Base-by-base conservation (phyloP, 148 eudicot genomes). In the Rhododendron vialii region DNA sequence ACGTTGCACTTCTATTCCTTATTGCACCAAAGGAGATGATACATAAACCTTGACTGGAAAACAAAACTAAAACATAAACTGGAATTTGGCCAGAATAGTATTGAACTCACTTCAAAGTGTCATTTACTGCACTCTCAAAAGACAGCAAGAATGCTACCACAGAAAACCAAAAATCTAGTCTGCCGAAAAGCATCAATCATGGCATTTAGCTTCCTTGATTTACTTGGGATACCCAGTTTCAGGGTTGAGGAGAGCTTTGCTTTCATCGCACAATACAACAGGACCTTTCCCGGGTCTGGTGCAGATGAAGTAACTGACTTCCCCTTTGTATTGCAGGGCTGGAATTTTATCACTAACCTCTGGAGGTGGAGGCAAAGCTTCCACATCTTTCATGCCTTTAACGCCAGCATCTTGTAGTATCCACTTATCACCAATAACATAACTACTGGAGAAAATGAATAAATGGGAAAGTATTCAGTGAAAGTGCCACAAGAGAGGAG, bases 201-300 rank as follows among this genome's bases (percentile, higher is more conserved):
- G 22, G 50, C 90, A 80, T 36, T 41, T 83, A 6, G 38, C 43
- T 5, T 26, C 69, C 80, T 78, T 76, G 43, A 59, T 84, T 95
- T 89, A 96, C 91, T 94, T 96, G 51, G 99, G 99, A 71, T 94
- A 87, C 15, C 98, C 99, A 1, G 94, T 94, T 87, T 92, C 91
- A 13, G 95, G 92, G 89, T 93, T 84, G 38, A 96, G 95, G 57
- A 96, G 96, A 84, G 99, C 91, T 81, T 89, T 91, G 78, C 84
- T 90, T 87, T 94, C 95, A 85, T 96, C 98, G 8, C 89, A 74
- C 26, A 95, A 88, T 65, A 96, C 65, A 55, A 91, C 86, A 13
- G 99, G 99, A 73, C 99, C 99, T 76, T 88, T 92, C 47, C 99
- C 99, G 45, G 98, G 98, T 79, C 91, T 92, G 76, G 99, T 96